Base-by-base conservation (phyloP, 1,284 basidiomycete species). In the Hypsizygus ulmarius region DNA sequence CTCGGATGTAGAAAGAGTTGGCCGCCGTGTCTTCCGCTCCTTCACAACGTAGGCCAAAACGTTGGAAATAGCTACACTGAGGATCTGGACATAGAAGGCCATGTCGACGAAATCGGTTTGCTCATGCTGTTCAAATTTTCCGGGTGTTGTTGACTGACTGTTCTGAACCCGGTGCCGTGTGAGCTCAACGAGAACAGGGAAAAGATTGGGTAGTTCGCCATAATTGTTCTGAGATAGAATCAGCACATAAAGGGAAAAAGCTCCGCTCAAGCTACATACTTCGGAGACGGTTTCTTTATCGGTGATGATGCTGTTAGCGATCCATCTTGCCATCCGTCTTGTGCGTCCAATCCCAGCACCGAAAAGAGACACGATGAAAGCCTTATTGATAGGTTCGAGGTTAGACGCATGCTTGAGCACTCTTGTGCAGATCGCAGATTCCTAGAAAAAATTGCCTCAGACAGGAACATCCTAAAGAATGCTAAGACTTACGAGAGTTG, bases 21-120 rank as follows among this genome's bases (percentile, higher is more conserved):
- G 15, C 16, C 38, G 40, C 29, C 36, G 45, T 15, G 32, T 28
- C 27, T 53, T 54, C 29, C 55, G 61, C 58, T 85, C 82, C 51
- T 74, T 68, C 33, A 63, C 59, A 11, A 79, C 72, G 55, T 87
- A 87, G 5, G 65, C 72, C 12, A 73, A 69, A 29, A 89, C 68
- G 48, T 84, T 76, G 5, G 76, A 72, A 39, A 88, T 59, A 1
- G 77, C 82, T 9, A 75, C 65, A 25, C 72, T 70, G 12, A 89
- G 71, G 14, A 89, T 72, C 18, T 71, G 66, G 11, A 81, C 65
- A 54, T 79, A 68, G 56, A 73, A 72, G 3, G 70, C 65, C 57
- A 90, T 70, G 39, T 78, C 73, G 30, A 78, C 73, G 55, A 81
- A 88, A 58, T 86, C 77, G 2, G 74, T 76, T 2, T 72, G 64